Percentiles rank a stretch among this genome's conserved stretches.
Evolutionary conservation across 345 rosid genomes (phyloP).

Genomic region (Salix exigua): DNA sequence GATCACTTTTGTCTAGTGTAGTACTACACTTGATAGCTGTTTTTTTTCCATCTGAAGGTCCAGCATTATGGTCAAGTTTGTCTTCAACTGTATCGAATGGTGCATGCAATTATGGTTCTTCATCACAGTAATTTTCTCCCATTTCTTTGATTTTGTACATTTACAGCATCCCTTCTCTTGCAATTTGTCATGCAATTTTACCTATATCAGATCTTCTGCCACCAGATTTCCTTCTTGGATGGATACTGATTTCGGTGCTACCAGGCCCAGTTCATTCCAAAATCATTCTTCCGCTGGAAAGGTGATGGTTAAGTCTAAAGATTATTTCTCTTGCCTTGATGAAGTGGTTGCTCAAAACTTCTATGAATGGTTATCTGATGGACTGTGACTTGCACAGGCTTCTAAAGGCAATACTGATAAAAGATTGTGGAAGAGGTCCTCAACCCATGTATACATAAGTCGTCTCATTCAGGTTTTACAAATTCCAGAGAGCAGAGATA

Average conservation of each 20-base stretch:
- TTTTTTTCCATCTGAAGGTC: constrained; percentile 29
- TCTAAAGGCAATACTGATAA: constrained; percentile 19
- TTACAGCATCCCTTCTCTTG: neutral
- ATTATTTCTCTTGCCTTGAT: neutral
- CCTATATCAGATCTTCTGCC: constrained; percentile 39
- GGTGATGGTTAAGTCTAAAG: constrained; percentile 26
- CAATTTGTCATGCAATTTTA: constrained; percentile 5
- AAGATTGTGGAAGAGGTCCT: constrained; percentile 49
- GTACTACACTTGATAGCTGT: neutral
- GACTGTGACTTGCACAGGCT: constrained; percentile 30
- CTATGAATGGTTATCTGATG: constrained; percentile 1
- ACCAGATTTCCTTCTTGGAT: constrained; percentile 54
- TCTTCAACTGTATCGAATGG: constrained; percentile 29
- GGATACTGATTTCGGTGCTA: constrained; percentile 36
- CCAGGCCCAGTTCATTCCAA: constrained; percentile 28
- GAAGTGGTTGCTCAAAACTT: neutral
- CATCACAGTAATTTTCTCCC: constrained; percentile 39
- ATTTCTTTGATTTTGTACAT: neutral
- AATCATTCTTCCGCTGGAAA: constrained; percentile 30
- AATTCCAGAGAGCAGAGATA: constrained; percentile 31
- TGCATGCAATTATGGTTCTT: constrained; percentile 25
- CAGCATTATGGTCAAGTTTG: constrained; percentile 56
- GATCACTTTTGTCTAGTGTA: neutral
- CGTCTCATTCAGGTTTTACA: constrained; percentile 49
- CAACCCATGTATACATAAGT: constrained; percentile 62